phyloP scores from a whole-genome alignment of 2,329 filamentous ascomycete genomes.

The Trichoderma atroviride region DNA sequence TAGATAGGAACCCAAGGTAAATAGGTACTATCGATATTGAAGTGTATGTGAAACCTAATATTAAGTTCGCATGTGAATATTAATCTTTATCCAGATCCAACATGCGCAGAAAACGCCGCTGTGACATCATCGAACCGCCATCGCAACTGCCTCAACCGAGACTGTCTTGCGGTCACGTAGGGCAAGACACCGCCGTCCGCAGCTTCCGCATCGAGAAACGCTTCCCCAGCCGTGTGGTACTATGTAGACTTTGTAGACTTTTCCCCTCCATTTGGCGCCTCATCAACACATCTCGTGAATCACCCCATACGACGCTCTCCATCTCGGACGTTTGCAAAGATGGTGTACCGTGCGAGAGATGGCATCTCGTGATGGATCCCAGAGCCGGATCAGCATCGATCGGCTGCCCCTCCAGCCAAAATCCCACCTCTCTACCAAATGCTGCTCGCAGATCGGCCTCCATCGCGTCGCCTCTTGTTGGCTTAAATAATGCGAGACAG shows the following conservation, averaged over 20 bases:
- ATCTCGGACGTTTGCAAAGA: not conserved
- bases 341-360: constrained; percentile 5
- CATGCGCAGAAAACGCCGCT: not conserved
- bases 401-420: constrained; percentile 4
- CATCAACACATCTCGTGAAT: constrained; percentile 1
- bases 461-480: not conserved
- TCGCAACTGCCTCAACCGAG: not conserved
- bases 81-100: not conserved
- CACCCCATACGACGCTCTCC: not conserved
- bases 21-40: no score
- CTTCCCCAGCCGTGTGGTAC: not conserved
- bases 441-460: constrained; percentile 5
- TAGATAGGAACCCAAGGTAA: not conserved
- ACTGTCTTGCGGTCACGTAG: not conserved
- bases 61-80: not conserved
- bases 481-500: constrained; percentile 10
- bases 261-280: not conserved
- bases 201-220: constrained; percentile 13
- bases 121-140: not conserved
- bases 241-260: no score
- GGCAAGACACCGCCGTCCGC: not conserved
- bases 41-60: not conserved
- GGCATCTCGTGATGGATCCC: constrained; percentile 15
- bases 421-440: not conserved
- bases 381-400: constrained; percentile 10